These are phyloP conservation scores for Phtheirospermum japonicum DNA, from an alignment of 257 asterid species.

Conservation along the genomic window DNA sequence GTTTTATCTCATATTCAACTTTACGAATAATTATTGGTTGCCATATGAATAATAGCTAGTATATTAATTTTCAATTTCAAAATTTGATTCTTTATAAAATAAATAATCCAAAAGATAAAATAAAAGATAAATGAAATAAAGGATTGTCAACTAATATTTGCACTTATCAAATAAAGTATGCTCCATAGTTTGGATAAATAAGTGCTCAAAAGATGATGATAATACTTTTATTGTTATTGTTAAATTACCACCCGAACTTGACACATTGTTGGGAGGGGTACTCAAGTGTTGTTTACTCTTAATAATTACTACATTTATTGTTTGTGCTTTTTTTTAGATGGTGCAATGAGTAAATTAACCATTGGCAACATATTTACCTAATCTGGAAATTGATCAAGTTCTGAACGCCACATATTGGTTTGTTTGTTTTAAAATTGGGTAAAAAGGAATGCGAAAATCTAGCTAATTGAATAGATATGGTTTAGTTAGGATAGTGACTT, in stretches of 20 bases:
- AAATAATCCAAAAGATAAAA: too few species aligned
- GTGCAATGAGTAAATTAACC: not conserved
- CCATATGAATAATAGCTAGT: too few species aligned
- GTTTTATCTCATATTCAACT: too few species aligned
- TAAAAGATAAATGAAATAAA: too few species aligned
- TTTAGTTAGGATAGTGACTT: not conserved
- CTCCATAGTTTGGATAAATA: too few species aligned
- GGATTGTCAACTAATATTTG: too few species aligned
- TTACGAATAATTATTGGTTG: too few species aligned
- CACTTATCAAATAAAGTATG: too few species aligned
- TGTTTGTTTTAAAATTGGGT: not conserved
- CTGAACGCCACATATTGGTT: not conserved
- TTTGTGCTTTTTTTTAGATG: not conserved
- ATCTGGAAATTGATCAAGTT: not conserved
- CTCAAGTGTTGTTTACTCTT: not conserved
- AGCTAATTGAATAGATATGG: not conserved
- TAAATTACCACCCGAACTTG: not conserved
- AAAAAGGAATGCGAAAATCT: not conserved
- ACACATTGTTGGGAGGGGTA: not conserved
- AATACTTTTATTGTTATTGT: too few species aligned
- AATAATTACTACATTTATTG: not conserved
- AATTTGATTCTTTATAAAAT: too few species aligned
- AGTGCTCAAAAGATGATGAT: too few species aligned
- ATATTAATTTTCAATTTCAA: too few species aligned
- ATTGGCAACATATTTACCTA: not conserved